phyloP scores from a whole-genome alignment of 352 stramenopile species.

The Globisporangium alternatum region DNA sequence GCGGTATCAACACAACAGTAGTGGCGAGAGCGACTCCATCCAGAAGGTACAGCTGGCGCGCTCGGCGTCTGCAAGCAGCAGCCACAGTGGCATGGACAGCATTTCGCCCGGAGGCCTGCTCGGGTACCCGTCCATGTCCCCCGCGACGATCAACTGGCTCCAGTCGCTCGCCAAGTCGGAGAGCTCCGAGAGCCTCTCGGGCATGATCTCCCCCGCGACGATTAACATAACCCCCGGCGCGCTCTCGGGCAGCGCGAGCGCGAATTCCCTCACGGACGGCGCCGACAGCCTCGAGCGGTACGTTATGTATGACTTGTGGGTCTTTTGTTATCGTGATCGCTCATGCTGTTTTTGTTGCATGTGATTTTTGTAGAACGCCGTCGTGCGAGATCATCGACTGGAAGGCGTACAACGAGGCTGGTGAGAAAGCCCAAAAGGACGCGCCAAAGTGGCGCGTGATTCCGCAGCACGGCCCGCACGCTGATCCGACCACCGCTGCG shows the following conservation, averaged over 20 bases:
- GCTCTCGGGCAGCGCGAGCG: slow-evolving; percentile 15
- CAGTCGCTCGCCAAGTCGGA: slow-evolving; percentile 68
- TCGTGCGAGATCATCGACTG: slow-evolving; percentile 84
- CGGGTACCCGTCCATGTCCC: slow-evolving; percentile 66
- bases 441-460: slow-evolving; percentile 73
- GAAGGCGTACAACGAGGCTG: slow-evolving; percentile 81
- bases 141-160: slow-evolving; percentile 73
- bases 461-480: slow-evolving; percentile 69
- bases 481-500: slow-evolving; percentile 24
- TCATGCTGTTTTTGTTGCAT: not conserved
- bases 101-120: slow-evolving; percentile 56
- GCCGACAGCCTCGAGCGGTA: slow-evolving; percentile 31
- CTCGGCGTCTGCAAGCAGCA: slow-evolving; percentile 41
- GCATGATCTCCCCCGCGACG: slow-evolving; percentile 53
- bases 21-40: not conserved
- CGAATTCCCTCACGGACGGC: slow-evolving; percentile 13
- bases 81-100: slow-evolving; percentile 34
- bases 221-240: slow-evolving; percentile 27
- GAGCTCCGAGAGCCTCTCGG: slow-evolving; percentile 59
- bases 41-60: slow-evolving; percentile 53
- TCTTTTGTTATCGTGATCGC: not conserved
- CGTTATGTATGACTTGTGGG: not conserved
- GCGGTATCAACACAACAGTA: slow-evolving; percentile 8
- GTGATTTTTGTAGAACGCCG: slow-evolving; percentile 27
- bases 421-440: slow-evolving; percentile 60